phyloP scores from a whole-genome alignment of 352 stramenopile species.

The Aphanomyces stellatus region DNA sequence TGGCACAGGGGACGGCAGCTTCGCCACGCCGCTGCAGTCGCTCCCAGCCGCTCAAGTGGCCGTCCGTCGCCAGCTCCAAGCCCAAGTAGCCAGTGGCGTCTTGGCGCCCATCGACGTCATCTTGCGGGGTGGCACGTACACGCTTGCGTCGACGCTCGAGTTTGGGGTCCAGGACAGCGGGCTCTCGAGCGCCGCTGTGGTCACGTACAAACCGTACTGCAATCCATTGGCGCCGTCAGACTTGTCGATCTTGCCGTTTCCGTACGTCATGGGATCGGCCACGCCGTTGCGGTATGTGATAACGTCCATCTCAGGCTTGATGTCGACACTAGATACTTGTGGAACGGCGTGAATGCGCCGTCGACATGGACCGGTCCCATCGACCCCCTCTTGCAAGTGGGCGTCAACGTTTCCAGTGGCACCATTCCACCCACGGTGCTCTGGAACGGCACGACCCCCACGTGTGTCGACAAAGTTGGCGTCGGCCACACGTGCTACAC shows the following conservation, averaged over 20 bases:
- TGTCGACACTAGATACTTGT: constrained; percentile 24
- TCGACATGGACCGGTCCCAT: constrained; percentile 36
- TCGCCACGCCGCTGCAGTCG: constrained; percentile 40
- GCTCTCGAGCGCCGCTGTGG: constrained; percentile 19
- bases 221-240: constrained; percentile 30
- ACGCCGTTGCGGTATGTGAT: constrained; percentile 29
- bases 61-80: constrained; percentile 26
- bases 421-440: constrained; percentile 24
- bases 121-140: constrained; percentile 45
- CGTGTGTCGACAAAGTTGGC: constrained; percentile 55
- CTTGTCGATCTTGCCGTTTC: constrained; percentile 34
- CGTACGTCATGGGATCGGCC: constrained; percentile 32
- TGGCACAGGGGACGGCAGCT: constrained; percentile 31
- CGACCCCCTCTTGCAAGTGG: constrained; percentile 53
- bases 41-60: constrained; percentile 38
- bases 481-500: constrained; percentile 58
- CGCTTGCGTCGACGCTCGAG: constrained; percentile 42
- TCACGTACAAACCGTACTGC: constrained; percentile 71
- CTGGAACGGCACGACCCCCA: neutral
- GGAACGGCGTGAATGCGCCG: constrained; percentile 53
- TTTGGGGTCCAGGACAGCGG: constrained; percentile 40
- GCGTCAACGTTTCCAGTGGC: constrained; percentile 37
- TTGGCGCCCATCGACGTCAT: constrained; percentile 41
- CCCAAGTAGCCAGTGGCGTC: constrained; percentile 20
- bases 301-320: no score